Evolutionary conservation across 2,329 filamentous ascomycete species (phyloP).

Genomic region (Penicillium sp.): DNA sequence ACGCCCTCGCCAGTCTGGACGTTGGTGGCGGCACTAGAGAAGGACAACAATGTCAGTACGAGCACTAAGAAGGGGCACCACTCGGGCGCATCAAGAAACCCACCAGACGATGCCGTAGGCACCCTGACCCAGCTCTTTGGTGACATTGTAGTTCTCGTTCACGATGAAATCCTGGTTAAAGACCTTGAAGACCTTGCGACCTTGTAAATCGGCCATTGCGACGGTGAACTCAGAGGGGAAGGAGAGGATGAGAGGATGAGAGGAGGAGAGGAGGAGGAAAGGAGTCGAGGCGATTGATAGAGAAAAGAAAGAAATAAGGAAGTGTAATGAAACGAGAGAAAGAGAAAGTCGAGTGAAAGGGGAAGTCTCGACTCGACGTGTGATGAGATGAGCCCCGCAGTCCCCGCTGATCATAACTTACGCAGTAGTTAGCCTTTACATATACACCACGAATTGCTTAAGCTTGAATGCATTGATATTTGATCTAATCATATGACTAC

Average conservation of each 20-base stretch:
- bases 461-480: no score
- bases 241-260: slow-evolving; percentile 1
- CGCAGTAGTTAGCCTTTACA: no score
- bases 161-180: slow-evolving; percentile 99
- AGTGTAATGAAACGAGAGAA: slow-evolving; percentile 1
- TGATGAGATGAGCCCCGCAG: slow-evolving; percentile 23
- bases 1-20: slow-evolving; percentile 86
- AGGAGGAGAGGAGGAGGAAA: slow-evolving; percentile 1
- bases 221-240: slow-evolving; percentile 1
- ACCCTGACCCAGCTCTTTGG: slow-evolving; percentile 96
- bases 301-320: no score
- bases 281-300: no score
- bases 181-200: slow-evolving; percentile 95
- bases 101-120: slow-evolving; percentile 99
- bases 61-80: not conserved
- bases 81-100: slow-evolving; percentile 22
- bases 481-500: no score
- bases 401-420: slow-evolving; percentile 2
- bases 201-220: slow-evolving; percentile 57
- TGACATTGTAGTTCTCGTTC: slow-evolving; percentile 96
- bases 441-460: no score
- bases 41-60: slow-evolving; percentile 2
- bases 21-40: slow-evolving; percentile 78
- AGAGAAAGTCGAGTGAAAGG: slow-evolving; percentile 9
- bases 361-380: slow-evolving; percentile 15